Percentiles rank a stretch among this genome's conserved stretches.
Evolutionary conservation across 1,139 yeast genomes (phyloP).

Genomic region (Williopsis jadinii): DNA sequence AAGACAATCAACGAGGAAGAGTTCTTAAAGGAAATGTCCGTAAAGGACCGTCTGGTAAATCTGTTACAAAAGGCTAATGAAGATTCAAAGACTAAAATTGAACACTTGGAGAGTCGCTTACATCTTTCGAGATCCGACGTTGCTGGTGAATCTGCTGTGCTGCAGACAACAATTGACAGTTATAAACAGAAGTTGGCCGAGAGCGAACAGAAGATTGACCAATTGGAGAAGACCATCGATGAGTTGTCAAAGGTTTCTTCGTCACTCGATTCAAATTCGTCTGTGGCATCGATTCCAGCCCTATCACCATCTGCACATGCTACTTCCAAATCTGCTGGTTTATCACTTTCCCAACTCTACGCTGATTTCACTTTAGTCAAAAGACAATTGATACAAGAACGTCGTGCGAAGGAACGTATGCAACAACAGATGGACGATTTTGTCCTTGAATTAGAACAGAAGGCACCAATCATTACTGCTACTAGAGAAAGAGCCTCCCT

Average conservation of each 20-base stretch:
- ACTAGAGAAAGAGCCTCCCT: conserved; percentile 47
- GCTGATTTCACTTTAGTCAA: conserved; percentile 61
- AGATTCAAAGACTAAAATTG: conserved; percentile 40
- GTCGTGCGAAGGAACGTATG: conserved; percentile 61
- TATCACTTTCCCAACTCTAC: conserved; percentile 62
- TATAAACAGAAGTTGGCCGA: conserved; percentile 20
- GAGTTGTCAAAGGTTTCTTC: conserved; percentile 24
- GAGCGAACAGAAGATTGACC: conserved; percentile 29
- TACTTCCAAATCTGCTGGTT: conserved; percentile 43
- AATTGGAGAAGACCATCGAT: conserved; percentile 38
- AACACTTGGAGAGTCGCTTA: conserved; percentile 39
- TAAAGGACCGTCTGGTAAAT: conserved; percentile 57
- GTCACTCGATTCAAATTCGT: conserved; percentile 6
- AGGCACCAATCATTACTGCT: conserved; percentile 72
- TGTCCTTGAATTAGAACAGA: conserved; percentile 68
- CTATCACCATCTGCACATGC: conserved; percentile 39
- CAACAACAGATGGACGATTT: conserved; percentile 67
- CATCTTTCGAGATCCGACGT: conserved; percentile 37
- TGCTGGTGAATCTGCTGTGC: conserved; percentile 24
- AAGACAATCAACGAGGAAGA: conserved; percentile 42
- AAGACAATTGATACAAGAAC: conserved; percentile 63
- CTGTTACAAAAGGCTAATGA: conserved; percentile 47
- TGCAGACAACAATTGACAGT: conserved; percentile 31
- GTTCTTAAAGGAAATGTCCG: conserved; percentile 52
- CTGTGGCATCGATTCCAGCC: conserved; percentile 11